phyloP scores from a whole-genome alignment of 495 filamentous ascomycete species.

The Neurospora cerealis region DNA sequence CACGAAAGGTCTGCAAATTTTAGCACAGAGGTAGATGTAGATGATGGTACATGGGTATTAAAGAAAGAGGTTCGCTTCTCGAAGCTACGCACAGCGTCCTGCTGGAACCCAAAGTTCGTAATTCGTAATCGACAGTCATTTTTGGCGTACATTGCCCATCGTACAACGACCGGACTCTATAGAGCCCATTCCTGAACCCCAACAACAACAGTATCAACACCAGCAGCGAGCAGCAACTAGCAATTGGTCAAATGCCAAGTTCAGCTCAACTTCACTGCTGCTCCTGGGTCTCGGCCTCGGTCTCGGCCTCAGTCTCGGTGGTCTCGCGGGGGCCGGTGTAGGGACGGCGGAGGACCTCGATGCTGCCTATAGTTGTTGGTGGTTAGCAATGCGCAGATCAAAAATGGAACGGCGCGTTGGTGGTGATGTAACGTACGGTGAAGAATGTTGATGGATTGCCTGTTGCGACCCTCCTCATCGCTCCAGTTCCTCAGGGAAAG shows the following conservation, averaged over 20 bases:
- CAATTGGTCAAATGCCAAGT: neutral
- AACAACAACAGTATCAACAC: neutral
- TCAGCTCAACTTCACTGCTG: neutral
- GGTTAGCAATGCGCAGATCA: conserved; percentile 4
- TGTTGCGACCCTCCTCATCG: conserved; percentile 53
- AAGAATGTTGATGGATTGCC: conserved; percentile 48
- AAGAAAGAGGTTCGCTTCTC: neutral
- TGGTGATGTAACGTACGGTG: conserved; percentile 52
- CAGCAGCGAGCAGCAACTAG: neutral
- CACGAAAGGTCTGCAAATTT: neutral
- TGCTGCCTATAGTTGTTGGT: conserved; percentile 27
- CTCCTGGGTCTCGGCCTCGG: neutral
- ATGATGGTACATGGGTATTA: neutral
- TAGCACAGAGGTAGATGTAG: neutral
- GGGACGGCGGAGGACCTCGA: conserved; percentile 47
- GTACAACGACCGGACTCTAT: neutral
- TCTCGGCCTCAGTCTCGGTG: neutral
- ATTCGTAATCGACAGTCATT: neutral
- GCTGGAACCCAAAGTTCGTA: neutral
- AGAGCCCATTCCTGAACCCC: neutral
- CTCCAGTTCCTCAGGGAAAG: conserved; percentile 50
- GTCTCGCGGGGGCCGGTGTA: neutral
- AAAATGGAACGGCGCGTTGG: neutral
- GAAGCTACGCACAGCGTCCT: neutral
- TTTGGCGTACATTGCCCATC: neutral